Percentiles rank a stretch among this genome's conserved stretches.
These are phyloP conservation scores for Leccinum barrowsii DNA, from an alignment of 768 basidiomycete species.

Conservation along the genomic window DNA sequence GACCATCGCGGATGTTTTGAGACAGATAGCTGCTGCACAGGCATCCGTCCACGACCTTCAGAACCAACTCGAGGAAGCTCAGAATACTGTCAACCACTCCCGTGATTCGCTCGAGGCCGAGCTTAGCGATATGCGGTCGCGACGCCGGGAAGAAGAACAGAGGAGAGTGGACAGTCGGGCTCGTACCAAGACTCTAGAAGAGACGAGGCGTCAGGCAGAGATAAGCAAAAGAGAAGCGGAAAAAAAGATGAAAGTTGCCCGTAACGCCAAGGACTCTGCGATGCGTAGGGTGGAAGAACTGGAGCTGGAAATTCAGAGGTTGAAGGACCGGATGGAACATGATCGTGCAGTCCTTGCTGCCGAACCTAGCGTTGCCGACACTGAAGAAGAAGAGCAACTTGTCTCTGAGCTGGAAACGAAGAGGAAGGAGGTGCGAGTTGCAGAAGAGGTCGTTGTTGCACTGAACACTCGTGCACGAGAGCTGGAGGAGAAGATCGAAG, in stretches of 20 bases:
- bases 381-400: constrained; percentile 43
- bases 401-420: constrained; percentile 49
- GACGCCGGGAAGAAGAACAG: constrained; percentile 81
- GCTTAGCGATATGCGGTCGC: constrained; percentile 66
- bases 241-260: constrained; percentile 75
- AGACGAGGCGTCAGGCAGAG: constrained; percentile 82
- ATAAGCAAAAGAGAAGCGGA: constrained; percentile 79
- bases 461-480: constrained; percentile 66
- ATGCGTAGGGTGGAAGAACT: constrained; percentile 54
- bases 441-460: constrained; percentile 64
- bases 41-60: constrained; percentile 64
- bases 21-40: constrained; percentile 65
- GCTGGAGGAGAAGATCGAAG: constrained; percentile 66
- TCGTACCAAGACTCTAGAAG: constrained; percentile 84
- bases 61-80: constrained; percentile 62
- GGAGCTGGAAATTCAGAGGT: constrained; percentile 54
- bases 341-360: constrained; percentile 52
- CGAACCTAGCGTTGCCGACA: constrained; percentile 42
- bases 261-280: constrained; percentile 60
- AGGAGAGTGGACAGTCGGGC: constrained; percentile 73
- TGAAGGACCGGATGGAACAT: constrained; percentile 52
- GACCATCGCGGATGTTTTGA: constrained; percentile 68
- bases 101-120: constrained; percentile 67
- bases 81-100: constrained; percentile 51
- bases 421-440: constrained; percentile 49